These are phyloP conservation scores for Ceriops zippeliana DNA, from an alignment of 345 rosid genomes.

Conservation along the genomic window DNA sequence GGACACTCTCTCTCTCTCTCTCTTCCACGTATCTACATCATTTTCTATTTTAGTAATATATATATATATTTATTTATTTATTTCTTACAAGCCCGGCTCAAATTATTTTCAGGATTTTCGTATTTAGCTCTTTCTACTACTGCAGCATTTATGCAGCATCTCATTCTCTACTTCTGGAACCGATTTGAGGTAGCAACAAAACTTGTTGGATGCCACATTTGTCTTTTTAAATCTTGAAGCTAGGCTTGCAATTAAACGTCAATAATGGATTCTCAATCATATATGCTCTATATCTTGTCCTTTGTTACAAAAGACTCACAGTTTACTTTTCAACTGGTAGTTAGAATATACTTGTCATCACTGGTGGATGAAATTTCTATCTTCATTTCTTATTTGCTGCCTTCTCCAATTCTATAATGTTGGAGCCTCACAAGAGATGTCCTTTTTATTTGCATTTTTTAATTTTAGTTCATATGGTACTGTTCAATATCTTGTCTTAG, in stretches of 20 bases:
- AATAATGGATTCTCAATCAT: too few relatives aligned
- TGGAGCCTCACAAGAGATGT: too few relatives aligned
- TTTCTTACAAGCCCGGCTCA: not conserved
- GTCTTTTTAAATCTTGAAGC: not conserved
- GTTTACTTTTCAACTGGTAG: too few relatives aligned
- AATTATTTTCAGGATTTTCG: conserved; percentile 68
- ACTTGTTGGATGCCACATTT: not conserved
- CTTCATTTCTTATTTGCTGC: not conserved
- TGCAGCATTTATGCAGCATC: conserved; percentile 96
- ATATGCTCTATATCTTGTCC: too few relatives aligned
- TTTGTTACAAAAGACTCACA: too few relatives aligned
- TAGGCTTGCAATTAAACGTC: too few relatives aligned
- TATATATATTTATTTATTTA: not conserved
- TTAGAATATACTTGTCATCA: not conserved
- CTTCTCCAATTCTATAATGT: too few relatives aligned
- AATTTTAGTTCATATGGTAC: too few relatives aligned
- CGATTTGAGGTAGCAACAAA: conserved; percentile 76
- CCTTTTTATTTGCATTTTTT: too few relatives aligned
- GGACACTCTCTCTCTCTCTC: conserved; percentile 5
- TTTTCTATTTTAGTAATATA: not conserved
- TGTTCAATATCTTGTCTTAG: too few relatives aligned
- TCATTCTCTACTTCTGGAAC: conserved; percentile 95
- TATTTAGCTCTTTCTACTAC: conserved; percentile 85
- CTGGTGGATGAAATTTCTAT: not conserved
- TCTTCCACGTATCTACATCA: conserved; percentile 1